A percentile compares a stretch with the other conserved stretches of the same genome.
Evolutionary conservation across 768 basidiomycete species (phyloP).

Genomic region (Ramaria rubella): DNA sequence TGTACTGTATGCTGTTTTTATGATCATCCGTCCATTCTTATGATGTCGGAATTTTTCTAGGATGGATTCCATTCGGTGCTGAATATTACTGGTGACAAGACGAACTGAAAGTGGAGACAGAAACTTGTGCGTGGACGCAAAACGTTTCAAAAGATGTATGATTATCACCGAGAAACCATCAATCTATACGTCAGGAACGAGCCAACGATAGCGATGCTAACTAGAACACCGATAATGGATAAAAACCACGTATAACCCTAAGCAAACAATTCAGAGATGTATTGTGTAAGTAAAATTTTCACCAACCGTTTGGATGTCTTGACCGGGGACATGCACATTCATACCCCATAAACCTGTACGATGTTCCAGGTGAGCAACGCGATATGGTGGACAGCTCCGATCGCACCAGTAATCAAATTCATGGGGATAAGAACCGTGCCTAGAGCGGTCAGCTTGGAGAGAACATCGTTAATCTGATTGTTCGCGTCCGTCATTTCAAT

Average conservation of each 20-base stretch:
- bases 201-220: conserved; percentile 75
- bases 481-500: conserved; percentile 99
- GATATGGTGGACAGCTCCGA: background rate
- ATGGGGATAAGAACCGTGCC: conserved; percentile 97
- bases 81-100: background rate
- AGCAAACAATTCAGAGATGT: conserved; percentile 5
- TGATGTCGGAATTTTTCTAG: too few species aligned
- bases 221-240: conserved; percentile 75
- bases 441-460: conserved; percentile 92
- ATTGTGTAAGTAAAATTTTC: conserved; percentile 7
- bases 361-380: background rate
- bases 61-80: background rate
- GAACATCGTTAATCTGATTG: conserved; percentile 99
- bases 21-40: background rate
- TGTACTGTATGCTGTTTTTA: conserved; percentile 8
- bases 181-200: conserved; percentile 75
- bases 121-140: background rate
- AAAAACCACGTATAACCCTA: conserved; percentile 76
- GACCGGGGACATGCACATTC: conserved; percentile 96
- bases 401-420: conserved; percentile 87
- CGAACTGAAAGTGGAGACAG: background rate
- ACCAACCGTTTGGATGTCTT: conserved; percentile 43
- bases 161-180: conserved; percentile 43
- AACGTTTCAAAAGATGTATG: background rate
- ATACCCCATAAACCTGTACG: conserved; percentile 85